Percentiles rank a stretch among this genome's conserved stretches.
Evolutionary conservation across 305 asterid genomes (phyloP).

Genomic region (Solanum hybrid): DNA sequence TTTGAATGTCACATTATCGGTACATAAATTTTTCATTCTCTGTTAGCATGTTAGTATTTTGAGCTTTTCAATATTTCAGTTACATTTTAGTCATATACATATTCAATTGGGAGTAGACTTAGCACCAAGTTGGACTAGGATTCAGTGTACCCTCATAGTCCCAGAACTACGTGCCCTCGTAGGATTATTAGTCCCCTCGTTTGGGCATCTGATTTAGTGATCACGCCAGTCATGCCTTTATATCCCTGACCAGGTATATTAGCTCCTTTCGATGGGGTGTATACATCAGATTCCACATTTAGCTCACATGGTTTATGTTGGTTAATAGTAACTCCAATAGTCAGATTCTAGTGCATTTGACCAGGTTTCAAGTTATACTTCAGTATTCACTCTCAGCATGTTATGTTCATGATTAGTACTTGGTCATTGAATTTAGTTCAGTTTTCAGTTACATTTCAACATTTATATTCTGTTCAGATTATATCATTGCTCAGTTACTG

Average conservation of each 20-base stretch:
- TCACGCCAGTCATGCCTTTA: too few relatives aligned
- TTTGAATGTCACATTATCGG: not conserved
- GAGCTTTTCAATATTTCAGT: not conserved
- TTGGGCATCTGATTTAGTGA: too few relatives aligned
- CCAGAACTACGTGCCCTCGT: not conserved
- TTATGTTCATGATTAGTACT: not conserved
- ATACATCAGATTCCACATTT: too few relatives aligned
- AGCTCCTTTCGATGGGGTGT: too few relatives aligned
- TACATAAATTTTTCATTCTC: not conserved
- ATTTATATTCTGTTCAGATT: too few relatives aligned
- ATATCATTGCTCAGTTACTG: not conserved
- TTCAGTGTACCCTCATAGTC: not conserved
- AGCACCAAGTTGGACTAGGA: not conserved
- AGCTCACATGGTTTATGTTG: too few relatives aligned
- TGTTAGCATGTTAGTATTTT: not conserved
- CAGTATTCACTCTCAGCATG: not conserved
- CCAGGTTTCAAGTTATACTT: not conserved
- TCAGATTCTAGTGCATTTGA: too few relatives aligned
- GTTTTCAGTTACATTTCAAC: not conserved
- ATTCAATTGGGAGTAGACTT: not conserved
- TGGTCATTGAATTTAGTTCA: not conserved
- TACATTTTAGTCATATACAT: not conserved
- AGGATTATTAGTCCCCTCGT: not conserved
- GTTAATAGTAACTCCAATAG: not conserved
- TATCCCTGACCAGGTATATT: too few relatives aligned